A percentile compares a stretch with the other conserved stretches of the same genome.
Conservation (phyloP, 371 early-diverging fungal species). For the Actinomucor elegans region DNA sequence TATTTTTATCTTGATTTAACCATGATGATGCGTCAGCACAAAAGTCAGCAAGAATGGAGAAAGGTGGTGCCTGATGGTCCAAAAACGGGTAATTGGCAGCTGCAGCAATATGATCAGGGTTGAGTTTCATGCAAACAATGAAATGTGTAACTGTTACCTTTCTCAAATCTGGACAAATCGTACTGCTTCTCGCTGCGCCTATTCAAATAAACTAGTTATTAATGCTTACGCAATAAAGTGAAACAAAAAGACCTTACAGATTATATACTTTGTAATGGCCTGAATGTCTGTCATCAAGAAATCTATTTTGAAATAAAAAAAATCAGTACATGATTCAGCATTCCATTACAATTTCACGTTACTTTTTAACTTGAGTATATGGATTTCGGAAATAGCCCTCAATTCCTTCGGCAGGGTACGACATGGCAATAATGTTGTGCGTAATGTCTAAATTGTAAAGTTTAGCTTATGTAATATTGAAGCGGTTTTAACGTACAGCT, state of each 20-base stretch:
- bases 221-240: too few species aligned
- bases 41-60: slow-evolving; percentile 52
- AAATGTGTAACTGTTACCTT: slow-evolving; percentile 5
- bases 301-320: slow-evolving; percentile 32
- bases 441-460: slow-evolving; percentile 55
- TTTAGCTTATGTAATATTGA: background rate
- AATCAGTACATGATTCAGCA: background rate
- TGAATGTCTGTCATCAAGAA: slow-evolving; percentile 57
- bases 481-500: slow-evolving; percentile 49
- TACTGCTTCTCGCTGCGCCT: slow-evolving; percentile 63
- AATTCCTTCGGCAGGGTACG: slow-evolving; percentile 62
- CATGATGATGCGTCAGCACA: slow-evolving; percentile 62
- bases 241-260: slow-evolving; percentile 41
- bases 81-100: slow-evolving; percentile 60
- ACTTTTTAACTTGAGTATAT: slow-evolving; percentile 60
- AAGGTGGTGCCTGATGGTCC: slow-evolving; percentile 72
- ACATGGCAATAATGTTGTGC: slow-evolving; percentile 68
- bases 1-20: slow-evolving; percentile 38
- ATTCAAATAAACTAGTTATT: background rate
- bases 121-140: background rate
- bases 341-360: background rate
- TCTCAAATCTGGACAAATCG: slow-evolving; percentile 17
- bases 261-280: slow-evolving; percentile 72
- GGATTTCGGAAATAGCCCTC: slow-evolving; percentile 70
- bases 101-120: slow-evolving; percentile 4